phyloP scores from a whole-genome alignment of 306 rosid genomes.

The Corylus americana region DNA sequence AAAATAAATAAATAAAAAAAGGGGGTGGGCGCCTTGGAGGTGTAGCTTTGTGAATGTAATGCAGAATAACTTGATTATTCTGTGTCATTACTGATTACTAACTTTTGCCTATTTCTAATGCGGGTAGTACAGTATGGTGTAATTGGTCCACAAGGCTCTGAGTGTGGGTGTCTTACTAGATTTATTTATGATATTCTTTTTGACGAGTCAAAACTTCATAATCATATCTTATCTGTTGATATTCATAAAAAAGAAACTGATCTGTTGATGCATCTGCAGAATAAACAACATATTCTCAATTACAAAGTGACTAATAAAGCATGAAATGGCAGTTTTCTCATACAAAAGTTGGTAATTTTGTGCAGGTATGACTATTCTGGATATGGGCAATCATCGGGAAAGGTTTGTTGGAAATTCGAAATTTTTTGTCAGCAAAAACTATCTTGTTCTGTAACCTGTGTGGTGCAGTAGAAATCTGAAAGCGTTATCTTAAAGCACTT shows the following conservation, averaged over 20 bases:
- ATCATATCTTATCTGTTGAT: neutral
- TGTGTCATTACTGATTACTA: neutral
- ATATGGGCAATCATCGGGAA: conserved; percentile 91
- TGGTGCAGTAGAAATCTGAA: conserved; percentile 28
- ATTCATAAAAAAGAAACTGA: no score
- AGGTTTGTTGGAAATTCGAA: conserved; percentile 59
- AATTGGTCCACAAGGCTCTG: conserved; percentile 5
- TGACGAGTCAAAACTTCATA: neutral
- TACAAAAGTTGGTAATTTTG: conserved; percentile 10
- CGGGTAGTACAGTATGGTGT: neutral
- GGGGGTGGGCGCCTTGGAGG: neutral
- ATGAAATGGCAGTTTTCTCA: conserved; percentile 19
- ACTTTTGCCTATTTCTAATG: neutral
- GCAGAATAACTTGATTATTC: neutral
- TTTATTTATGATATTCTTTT: neutral
- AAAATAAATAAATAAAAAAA: neutral
- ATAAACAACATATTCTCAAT: conserved; percentile 1
- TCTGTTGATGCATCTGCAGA: conserved; percentile 1
- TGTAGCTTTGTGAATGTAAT: conserved; percentile 13
- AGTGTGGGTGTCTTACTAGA: neutral
- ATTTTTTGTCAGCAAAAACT: conserved; percentile 10
- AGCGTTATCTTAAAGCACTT: conserved; percentile 25
- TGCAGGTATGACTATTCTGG: conserved; percentile 97
- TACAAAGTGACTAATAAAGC: conserved; percentile 7
- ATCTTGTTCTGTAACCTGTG: neutral